Base-by-base conservation (phyloP, 2,329 filamentous ascomycete genomes). In the Ophiostoma fasciatum region DNA sequence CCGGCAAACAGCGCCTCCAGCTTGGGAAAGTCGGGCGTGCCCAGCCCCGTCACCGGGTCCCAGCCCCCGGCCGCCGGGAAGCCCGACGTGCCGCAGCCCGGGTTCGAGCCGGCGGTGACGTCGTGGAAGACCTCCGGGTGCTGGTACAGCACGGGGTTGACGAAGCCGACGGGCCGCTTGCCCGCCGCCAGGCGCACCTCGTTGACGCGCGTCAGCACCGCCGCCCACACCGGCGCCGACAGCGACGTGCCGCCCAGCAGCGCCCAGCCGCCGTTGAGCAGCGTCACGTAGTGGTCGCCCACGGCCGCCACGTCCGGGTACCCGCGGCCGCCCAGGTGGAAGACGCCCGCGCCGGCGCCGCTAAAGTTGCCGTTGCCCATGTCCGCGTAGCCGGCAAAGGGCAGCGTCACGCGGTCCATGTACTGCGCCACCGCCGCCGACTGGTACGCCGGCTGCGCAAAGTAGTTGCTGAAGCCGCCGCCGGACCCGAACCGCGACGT, bases 131-230 rank as follows among this genome's bases (percentile, higher is more conserved):
- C 48, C 23, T 51, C 48, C 1, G 52, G 51, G 34, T 54, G 47
- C 14, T 40, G 33, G 31, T 54, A 54, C 38, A 51, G 29, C 1
- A 44, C 39, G 4, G 51, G 54, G 41, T 58, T 57, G 31, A 58
- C 44, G 35, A 57, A 58, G 2, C 56, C 54, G 0, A 63, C 38
- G 1, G 56, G 48, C 9, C 39, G 44, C 48, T 66, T 62, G 5
- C 66, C 66, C 7, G 52, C 55, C 0, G 60, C 53, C 14, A 77
- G 51, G 23, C 71, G 57, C 1, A 66, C 70, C 45, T 78, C 74
- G 45, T 80, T 80, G 38, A 80, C 54, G 4, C 80, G 61, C 1
- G 68, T 60, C 28, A 81, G 57, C 32, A 80, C 59, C 7, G 62
- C 67, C 1, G 70, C 66, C 18, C 71, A 69, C 1, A 71, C 56